Evolutionary conservation across 2,329 filamentous ascomycete species (phyloP), one percentile per base, ranked within the genome.

Genomic region (Fusarium mundagurra): DNA sequence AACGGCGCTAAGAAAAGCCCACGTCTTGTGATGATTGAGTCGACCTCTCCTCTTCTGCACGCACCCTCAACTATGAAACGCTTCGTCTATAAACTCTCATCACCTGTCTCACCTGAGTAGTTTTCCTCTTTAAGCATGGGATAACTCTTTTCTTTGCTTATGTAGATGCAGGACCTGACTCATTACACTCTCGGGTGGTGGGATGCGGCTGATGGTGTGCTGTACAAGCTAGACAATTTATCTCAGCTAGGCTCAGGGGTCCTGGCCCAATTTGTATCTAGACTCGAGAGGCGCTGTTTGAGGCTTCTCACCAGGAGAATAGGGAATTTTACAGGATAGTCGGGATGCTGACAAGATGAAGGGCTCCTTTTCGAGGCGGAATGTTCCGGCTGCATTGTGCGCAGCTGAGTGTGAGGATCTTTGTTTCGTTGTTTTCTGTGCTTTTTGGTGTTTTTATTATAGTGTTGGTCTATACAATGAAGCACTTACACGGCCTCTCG

Each of bases 191-290:
- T n/a, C 39, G 31, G 47, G 51, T 31, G 33, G 50, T 38, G 43
- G 50, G 51, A 58, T 55, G 64, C 60, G 68, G 63, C 67, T 69
- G 45, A 54, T 47, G 69, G 67, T 78, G 73, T 63, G 70, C 65
- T 69, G 68, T 31, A 29, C 53, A 70, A 69, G 67, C 73, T 70
- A 75, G 27, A 18, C 53, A 70, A 68, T 63, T 72, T 67, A 75
- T 78, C 43, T 14, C 51, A 62, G 41, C 71, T 79, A 79, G 76
- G 65, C 71, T 62, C 76, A 79, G 77, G 77, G 77, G 77, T 61
- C 60, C 68, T 54, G 65, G 29, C 64, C 39, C 61, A 61, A 61
- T 61, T 64, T 66, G 66, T 72, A 71, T 71, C 73, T 68, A 62
- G 69, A 69, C 67, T 65, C 66, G 14, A 54, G 54, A 68, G 74